phyloP scores from a whole-genome alignment of 2,329 filamentous ascomycete genomes.

The Fusarium paranaense region DNA sequence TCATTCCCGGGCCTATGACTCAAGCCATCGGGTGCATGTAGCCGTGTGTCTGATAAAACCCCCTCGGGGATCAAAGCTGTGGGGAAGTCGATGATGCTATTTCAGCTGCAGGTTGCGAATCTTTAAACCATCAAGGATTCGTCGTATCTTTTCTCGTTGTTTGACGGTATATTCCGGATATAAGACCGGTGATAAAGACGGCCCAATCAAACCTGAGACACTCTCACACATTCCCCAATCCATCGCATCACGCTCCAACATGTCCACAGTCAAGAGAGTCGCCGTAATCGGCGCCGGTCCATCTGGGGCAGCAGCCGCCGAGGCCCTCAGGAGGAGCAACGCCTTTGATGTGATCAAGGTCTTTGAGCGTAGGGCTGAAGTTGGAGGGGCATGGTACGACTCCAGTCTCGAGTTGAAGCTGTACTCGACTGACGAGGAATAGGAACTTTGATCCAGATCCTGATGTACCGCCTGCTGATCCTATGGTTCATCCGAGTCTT shows the following conservation, averaged over 20 bases:
- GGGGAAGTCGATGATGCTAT: not conserved
- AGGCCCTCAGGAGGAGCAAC: not conserved
- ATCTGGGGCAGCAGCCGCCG: not conserved
- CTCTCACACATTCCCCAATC: not conserved
- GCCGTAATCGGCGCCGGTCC: conserved; percentile 12
- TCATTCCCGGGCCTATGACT: not conserved
- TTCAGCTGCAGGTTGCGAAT: not conserved
- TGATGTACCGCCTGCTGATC: not conserved
- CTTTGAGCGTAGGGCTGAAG: conserved; percentile 2
- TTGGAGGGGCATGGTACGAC: conserved; percentile 4
- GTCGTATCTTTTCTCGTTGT: not conserved
- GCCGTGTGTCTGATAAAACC: not conserved
- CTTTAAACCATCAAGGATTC: not conserved
- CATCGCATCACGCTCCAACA: not conserved
- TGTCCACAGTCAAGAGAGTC: not conserved
- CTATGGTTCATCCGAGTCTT: not conserved
- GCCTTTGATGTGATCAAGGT: conserved; percentile 1
- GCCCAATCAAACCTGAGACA: not conserved
- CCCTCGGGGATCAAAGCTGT: not conserved
- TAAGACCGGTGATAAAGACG: conserved; percentile 1
- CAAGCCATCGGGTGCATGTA: not conserved
- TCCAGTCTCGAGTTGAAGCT: not conserved
- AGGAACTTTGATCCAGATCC: conserved; percentile 5
- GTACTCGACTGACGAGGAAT: not conserved
- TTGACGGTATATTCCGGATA: not conserved